These are phyloP conservation scores for Polyporus tsugae DNA, from an alignment of 1,284 basidiomycete species.

Conservation along the genomic window DNA sequence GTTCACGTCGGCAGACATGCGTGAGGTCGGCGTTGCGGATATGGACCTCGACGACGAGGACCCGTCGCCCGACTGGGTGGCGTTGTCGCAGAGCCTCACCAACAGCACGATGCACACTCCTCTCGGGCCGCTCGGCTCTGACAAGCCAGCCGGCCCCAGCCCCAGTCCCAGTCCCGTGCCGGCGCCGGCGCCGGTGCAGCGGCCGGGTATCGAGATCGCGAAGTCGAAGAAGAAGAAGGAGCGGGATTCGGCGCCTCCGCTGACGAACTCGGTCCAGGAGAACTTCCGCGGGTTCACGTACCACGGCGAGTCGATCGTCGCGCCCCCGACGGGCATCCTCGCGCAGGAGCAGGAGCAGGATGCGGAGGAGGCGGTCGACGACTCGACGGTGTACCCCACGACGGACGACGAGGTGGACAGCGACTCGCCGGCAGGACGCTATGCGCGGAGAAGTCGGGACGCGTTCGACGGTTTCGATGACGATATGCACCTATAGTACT, in stretches of 20 bases:
- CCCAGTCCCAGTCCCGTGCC: slow-evolving; percentile 28
- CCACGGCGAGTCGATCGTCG: slow-evolving; percentile 79
- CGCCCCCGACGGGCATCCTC: slow-evolving; percentile 55
- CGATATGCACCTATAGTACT: slow-evolving; percentile 40
- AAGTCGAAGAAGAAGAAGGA: slow-evolving; percentile 59
- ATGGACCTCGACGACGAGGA: slow-evolving; percentile 77
- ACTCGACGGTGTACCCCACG: slow-evolving; percentile 52
- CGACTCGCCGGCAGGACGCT: slow-evolving; percentile 66
- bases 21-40: slow-evolving; percentile 67
- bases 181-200: slow-evolving; percentile 45
- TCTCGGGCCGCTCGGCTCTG: slow-evolving; percentile 78
- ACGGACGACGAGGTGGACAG: slow-evolving; percentile 77
- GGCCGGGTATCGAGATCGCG: slow-evolving; percentile 64
- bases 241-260: slow-evolving; percentile 53
- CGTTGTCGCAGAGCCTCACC: slow-evolving; percentile 50
- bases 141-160: slow-evolving; percentile 43
- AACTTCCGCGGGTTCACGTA: slow-evolving; percentile 95
- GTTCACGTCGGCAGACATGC: slow-evolving; percentile 90
- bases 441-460: slow-evolving; percentile 62
- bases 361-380: slow-evolving; percentile 54
- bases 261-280: slow-evolving; percentile 92
- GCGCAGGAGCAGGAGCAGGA: slow-evolving; percentile 49
- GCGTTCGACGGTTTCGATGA: slow-evolving; percentile 51
- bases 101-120: slow-evolving; percentile 60
- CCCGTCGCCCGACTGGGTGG: slow-evolving; percentile 75